Conservation (phyloP, 106 monocot species). For the Dactylorhiza incarnata region DNA sequence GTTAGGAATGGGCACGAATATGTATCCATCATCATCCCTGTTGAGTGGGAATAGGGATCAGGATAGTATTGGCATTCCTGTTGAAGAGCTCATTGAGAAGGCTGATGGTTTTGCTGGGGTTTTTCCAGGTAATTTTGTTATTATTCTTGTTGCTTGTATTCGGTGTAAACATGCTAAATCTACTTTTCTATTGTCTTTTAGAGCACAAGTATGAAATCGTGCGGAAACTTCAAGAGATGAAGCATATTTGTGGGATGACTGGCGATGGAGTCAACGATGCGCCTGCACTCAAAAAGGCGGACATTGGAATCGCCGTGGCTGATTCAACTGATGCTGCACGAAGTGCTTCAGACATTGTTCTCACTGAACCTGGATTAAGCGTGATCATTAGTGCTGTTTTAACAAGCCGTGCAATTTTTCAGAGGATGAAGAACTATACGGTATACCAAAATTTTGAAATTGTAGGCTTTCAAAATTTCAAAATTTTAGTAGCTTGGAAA, state of each 20-base stretch:
- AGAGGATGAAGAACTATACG: conserved; percentile 85
- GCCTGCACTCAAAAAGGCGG: conserved; percentile 64
- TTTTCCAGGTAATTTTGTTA: conserved; percentile 6
- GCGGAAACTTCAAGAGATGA: conserved; percentile 55
- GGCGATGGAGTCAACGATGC: conserved; percentile 84
- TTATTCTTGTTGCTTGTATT: not conserved
- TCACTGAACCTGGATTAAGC: conserved; percentile 69
- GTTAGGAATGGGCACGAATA: conserved; percentile 11
- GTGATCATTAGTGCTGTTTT: conserved; percentile 80
- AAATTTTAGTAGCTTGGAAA: not conserved
- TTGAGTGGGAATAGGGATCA: not conserved
- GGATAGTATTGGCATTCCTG: not conserved
- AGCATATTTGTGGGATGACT: conserved; percentile 85
- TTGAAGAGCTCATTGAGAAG: conserved; percentile 8
- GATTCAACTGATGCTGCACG: conserved; percentile 77
- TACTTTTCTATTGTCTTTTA: conserved; percentile 7
- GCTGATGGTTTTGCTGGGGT: conserved; percentile 13
- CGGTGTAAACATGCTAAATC: not conserved
- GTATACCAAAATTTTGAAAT: conserved; percentile 12
- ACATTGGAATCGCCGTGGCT: conserved; percentile 72
- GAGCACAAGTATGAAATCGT: conserved; percentile 81
- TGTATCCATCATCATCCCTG: conserved; percentile 9
- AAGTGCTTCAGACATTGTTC: conserved; percentile 73
- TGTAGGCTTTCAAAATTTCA: not conserved
- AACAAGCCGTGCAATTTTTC: conserved; percentile 73